Conservation (phyloP, 2,329 filamentous ascomycete species). For the Neocucurbitaria cava region DNA sequence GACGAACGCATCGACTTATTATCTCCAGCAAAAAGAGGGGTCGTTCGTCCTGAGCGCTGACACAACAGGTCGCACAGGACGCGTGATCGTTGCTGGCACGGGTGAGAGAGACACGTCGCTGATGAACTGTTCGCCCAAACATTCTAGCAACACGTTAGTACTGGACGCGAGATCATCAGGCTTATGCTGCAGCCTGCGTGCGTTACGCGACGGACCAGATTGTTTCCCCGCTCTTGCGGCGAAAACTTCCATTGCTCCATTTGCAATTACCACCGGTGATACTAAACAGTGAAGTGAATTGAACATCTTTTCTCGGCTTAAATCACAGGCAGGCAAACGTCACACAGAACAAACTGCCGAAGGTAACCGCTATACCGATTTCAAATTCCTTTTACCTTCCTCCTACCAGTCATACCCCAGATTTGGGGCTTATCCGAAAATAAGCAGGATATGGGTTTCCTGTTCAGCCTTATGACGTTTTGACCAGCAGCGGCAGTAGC, state of each 20-base stretch:
- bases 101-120: conserved; percentile 4
- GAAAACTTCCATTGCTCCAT: not conserved
- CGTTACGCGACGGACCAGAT: not conserved
- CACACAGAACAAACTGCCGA: not conserved
- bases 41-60: not conserved
- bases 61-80: not conserved
- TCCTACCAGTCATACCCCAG: too few species aligned
- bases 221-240: not conserved
- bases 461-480: not conserved
- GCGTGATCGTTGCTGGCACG: conserved; percentile 1
- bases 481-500: too few species aligned
- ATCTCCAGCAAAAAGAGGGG: not conserved
- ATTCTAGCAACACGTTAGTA: not conserved
- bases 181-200: not conserved
- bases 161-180: not conserved
- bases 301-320: not conserved
- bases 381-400: not conserved
- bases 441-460: not conserved
- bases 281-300: too few species aligned
- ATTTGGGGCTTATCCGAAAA: not conserved
- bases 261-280: too few species aligned
- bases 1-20: not conserved
- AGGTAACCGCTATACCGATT: not conserved
- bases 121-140: not conserved
- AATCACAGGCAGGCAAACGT: not conserved